A percentile compares a stretch with the other conserved stretches of the same genome.
Conservation (phyloP, 2,329 filamentous ascomycete species). For the Claviceps sp. region DNA sequence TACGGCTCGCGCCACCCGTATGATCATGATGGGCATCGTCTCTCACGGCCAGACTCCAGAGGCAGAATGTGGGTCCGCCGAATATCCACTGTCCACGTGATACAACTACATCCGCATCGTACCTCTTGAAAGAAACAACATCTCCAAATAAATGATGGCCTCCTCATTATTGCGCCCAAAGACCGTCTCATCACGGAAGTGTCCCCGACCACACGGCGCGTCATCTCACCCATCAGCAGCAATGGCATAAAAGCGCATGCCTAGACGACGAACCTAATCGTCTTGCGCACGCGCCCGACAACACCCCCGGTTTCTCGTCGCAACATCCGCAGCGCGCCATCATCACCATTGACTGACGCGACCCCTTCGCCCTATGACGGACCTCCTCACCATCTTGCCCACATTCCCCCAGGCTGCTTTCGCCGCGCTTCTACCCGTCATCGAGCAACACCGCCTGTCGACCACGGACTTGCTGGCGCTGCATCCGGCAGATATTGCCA, state of each 20-base stretch:
- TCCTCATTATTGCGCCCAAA: too few species aligned
- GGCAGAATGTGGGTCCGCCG: too few species aligned
- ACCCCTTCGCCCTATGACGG: constrained; percentile 49
- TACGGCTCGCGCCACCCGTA: too few species aligned
- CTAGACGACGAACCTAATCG: not conserved
- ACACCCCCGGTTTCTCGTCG: not conserved
- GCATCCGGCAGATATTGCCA: constrained; percentile 70
- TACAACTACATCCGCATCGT: too few species aligned
- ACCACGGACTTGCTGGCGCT: constrained; percentile 77
- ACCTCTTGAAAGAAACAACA: too few species aligned
- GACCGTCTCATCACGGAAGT: too few species aligned
- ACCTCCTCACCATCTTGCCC: constrained; percentile 73
- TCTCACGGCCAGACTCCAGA: too few species aligned
- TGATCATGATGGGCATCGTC: too few species aligned
- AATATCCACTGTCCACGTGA: too few species aligned
- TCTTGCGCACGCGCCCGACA: not conserved
- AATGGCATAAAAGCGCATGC: not conserved
- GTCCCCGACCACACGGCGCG: not conserved
- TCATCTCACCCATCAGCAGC: not conserved
- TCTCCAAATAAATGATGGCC: too few species aligned
- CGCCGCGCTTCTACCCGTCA: constrained; percentile 59
- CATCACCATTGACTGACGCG: not conserved
- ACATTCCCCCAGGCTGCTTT: constrained; percentile 60
- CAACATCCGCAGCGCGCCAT: not conserved
- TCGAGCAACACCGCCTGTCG: constrained; percentile 67